Percentiles rank a stretch among this genome's conserved stretches.
Conservation (phyloP, 2,329 filamentous ascomycete genomes). For the Pseudogymnoascus sp. region DNA sequence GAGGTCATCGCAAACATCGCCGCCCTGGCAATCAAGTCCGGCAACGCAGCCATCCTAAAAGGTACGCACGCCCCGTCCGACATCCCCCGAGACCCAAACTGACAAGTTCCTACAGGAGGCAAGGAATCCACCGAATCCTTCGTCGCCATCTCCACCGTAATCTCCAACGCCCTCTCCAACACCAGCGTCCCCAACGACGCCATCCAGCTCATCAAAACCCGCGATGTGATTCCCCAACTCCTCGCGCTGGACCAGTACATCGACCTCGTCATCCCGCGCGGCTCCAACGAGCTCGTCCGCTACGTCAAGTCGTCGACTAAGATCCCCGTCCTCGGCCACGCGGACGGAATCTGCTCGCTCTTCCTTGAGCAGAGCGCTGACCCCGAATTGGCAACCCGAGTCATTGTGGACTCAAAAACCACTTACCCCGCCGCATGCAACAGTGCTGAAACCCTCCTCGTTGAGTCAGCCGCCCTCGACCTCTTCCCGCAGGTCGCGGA, state of each 20-base stretch:
- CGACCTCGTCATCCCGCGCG: conserved; percentile 85
- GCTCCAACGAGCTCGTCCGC: conserved; percentile 33
- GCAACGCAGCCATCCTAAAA: conserved; percentile 94
- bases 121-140: conserved; percentile 97
- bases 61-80: conserved; percentile 36
- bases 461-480: conserved; percentile 62
- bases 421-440: conserved; percentile 96
- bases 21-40: conserved; percentile 90
- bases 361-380: conserved; percentile 80
- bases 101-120: conserved; percentile 50
- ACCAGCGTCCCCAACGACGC: conserved; percentile 77
- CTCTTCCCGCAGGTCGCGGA: conserved; percentile 65
- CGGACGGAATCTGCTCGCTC: conserved; percentile 82
- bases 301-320: conserved; percentile 86
- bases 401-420: conserved; percentile 86
- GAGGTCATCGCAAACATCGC: conserved; percentile 99
- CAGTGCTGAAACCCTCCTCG: conserved; percentile 81
- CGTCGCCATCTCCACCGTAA: conserved; percentile 76
- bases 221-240: conserved; percentile 84
- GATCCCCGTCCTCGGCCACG: conserved; percentile 93
- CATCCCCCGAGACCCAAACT: not conserved
- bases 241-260: conserved; percentile 79
- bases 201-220: conserved; percentile 87
- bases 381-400: conserved; percentile 58
- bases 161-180: conserved; percentile 64